Conservation (phyloP, 2,329 filamentous ascomycete genomes). For the Aspergillus pseudoviridinutans region DNA sequence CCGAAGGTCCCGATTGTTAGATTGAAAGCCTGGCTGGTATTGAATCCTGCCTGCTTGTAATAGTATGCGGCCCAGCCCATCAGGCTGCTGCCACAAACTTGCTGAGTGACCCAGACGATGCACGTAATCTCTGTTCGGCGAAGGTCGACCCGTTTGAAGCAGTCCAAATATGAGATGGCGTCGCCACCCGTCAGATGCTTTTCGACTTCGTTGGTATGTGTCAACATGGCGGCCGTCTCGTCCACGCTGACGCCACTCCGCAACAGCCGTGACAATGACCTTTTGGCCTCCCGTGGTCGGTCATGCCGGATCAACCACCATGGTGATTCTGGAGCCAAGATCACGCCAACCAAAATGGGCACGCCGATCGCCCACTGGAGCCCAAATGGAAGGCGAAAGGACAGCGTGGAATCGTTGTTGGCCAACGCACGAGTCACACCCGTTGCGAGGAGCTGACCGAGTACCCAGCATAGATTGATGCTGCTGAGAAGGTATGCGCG, state of each 20-base stretch:
- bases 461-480: conserved; percentile 21
- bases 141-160: conserved; percentile 26
- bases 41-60: conserved; percentile 36
- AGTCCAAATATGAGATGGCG: conserved; percentile 24
- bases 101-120: conserved; percentile 33
- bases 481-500: conserved; percentile 28
- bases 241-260: conserved; percentile 24
- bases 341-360: conserved; percentile 15
- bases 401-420: conserved; percentile 5
- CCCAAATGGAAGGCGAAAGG: conserved; percentile 37
- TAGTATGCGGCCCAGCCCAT: conserved; percentile 35
- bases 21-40: conserved; percentile 29
- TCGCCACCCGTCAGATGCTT: conserved; percentile 7
- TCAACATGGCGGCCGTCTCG: conserved; percentile 35
- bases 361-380: conserved; percentile 30
- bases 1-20: conserved; percentile 54
- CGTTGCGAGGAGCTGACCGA: not conserved
- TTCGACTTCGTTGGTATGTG: conserved; percentile 34
- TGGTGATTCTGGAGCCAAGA: conserved; percentile 31
- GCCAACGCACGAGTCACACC: not conserved
- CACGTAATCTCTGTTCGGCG: conserved; percentile 42
- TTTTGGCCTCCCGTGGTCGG: conserved; percentile 30
- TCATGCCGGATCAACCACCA: conserved; percentile 40
- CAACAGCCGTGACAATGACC: conserved; percentile 26
- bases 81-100: conserved; percentile 26